A percentile compares a stretch with the other conserved stretches of the same genome.
These are phyloP conservation scores for Polyplosphaeria fusca DNA, from an alignment of 495 filamentous ascomycete genomes.

Conservation along the genomic window DNA sequence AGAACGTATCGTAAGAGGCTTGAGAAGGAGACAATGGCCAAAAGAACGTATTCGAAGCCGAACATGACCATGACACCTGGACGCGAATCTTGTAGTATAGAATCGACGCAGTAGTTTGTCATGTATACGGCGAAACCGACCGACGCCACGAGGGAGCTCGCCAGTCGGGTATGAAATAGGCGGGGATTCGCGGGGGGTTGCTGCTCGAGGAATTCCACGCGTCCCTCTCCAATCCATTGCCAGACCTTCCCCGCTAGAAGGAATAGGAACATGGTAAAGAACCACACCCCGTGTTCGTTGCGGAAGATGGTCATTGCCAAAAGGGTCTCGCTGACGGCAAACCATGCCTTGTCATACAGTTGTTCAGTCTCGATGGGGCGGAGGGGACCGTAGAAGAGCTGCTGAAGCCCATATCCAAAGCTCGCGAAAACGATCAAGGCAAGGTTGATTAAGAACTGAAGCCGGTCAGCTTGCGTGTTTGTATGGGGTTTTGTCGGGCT, in stretches of 20 bases:
- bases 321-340: conserved; percentile 92
- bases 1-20: conserved; percentile 74
- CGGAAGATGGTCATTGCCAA: conserved; percentile 99
- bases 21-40: conserved; percentile 74
- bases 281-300: conserved; percentile 89
- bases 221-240: conserved; percentile 95
- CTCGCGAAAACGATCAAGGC: conserved; percentile 71
- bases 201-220: conserved; percentile 91
- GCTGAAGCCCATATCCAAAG: conserved; percentile 81
- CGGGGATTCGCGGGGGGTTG: conserved; percentile 88
- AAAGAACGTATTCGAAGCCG: conserved; percentile 90
- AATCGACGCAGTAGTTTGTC: conserved; percentile 72
- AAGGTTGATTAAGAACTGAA: conserved; percentile 88
- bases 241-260: conserved; percentile 94
- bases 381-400: conserved; percentile 84
- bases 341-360: conserved; percentile 96
- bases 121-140: conserved; percentile 72
- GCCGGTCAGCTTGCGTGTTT: conserved; percentile 13
- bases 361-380: conserved; percentile 94
- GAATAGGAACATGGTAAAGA: conserved; percentile 90
- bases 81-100: conserved; percentile 77
- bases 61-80: conserved; percentile 99
- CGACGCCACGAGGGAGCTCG: conserved; percentile 71
- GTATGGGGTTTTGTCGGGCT: conserved; percentile 40
- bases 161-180: conserved; percentile 82